Evolutionary conservation across 805 yeast genomes (phyloP).

Genomic region (Isabelozyma gotoi): DNA sequence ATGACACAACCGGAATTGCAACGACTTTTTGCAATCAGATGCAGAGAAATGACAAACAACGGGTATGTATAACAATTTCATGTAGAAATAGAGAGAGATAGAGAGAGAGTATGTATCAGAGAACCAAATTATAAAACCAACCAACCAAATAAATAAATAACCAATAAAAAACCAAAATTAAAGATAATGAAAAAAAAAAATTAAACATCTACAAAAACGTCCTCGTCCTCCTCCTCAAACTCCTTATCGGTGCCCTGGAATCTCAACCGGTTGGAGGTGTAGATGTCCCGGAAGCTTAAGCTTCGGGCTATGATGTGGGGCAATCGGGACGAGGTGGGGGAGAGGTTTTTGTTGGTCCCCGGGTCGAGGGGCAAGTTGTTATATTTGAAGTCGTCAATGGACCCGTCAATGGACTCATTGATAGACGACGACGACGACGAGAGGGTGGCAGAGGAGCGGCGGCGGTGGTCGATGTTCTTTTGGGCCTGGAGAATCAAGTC

Average conservation of each 20-base stretch:
- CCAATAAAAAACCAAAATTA: background rate
- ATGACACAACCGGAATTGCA: background rate
- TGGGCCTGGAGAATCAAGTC: conserved; percentile 31
- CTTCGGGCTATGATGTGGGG: background rate
- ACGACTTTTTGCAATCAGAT: background rate
- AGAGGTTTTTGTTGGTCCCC: background rate
- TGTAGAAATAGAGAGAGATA: background rate
- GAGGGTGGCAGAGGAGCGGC: conserved; percentile 8
- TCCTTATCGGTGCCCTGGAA: conserved; percentile 17
- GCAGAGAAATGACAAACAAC: background rate
- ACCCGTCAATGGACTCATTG: background rate
- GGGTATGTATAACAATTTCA: background rate
- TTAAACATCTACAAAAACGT: conserved; percentile 18
- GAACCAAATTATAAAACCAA: conserved; percentile 2
- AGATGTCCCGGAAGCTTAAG: conserved; percentile 8
- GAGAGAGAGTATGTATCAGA: background rate
- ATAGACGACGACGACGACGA: conserved; percentile 5
- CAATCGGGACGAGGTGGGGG: background rate
- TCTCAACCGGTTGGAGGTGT: conserved; percentile 13
- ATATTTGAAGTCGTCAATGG: conserved; percentile 13
- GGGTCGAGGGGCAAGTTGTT: conserved; percentile 4
- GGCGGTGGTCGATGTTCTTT: conserved; percentile 11
- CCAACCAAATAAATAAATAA: conserved; percentile 2
- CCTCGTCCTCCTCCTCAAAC: conserved; percentile 19
- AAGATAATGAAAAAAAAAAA: background rate